Evolutionary conservation across 805 yeast genomes (phyloP).

Genomic region (Zygoascus flipseniorum): DNA sequence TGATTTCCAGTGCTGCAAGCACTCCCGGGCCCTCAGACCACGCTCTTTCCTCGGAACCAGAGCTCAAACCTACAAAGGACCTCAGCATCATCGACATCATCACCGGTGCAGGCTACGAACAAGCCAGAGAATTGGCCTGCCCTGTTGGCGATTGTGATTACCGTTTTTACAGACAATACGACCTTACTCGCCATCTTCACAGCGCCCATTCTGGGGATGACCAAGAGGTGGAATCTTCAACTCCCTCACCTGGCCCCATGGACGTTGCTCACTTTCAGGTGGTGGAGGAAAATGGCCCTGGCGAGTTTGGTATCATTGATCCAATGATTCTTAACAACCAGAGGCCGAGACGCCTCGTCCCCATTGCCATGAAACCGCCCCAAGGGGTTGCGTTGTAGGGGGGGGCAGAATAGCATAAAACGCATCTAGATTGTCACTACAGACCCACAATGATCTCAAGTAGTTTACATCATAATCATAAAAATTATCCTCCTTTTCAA

Average conservation of each 20-base stretch:
- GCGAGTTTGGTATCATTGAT: conserved; percentile 1
- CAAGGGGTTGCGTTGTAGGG: no score
- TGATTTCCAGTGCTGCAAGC: conserved; percentile 10
- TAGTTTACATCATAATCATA: background rate
- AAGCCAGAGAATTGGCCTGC: conserved; percentile 25
- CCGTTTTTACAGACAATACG: conserved; percentile 31
- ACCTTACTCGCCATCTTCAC: conserved; percentile 29
- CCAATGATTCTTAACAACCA: conserved; percentile 4
- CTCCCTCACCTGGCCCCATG: background rate
- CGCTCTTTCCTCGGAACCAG: background rate
- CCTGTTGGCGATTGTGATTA: conserved; percentile 25
- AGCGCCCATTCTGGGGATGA: conserved; percentile 9
- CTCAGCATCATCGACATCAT: conserved; percentile 24
- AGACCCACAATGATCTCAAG: background rate
- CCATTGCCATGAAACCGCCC: no score
- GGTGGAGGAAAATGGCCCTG: background rate
- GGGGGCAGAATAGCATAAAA: no score
- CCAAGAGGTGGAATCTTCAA: background rate
- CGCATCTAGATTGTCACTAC: no score
- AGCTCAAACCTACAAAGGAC: background rate
- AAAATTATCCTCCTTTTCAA: background rate
- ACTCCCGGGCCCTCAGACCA: conserved; percentile 4
- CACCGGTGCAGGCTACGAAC: conserved; percentile 30
- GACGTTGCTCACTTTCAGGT: background rate
- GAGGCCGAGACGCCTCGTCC: no score